Evolutionary conservation across 2,329 filamentous ascomycete species (phyloP), one percentile per base, ranked within the genome.

Genomic region (Epicoccum nigrum): DNA sequence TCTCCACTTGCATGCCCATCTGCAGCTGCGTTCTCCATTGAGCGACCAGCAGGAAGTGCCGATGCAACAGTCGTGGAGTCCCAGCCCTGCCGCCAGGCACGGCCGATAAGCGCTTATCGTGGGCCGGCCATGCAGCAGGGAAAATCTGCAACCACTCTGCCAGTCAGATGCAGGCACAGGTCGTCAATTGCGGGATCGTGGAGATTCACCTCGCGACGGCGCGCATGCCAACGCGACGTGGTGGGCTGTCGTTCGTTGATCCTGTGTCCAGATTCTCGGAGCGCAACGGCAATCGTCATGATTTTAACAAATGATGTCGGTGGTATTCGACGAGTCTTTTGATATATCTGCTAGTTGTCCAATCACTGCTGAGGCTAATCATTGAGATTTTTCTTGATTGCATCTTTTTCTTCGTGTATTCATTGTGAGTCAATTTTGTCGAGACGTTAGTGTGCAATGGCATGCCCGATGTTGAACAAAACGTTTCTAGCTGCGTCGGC

Each of bases 91-190:
- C 37, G 53, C 46, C 57, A 58, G 54, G 47, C 45, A 52, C 59
- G 56, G 56, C 43, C 51, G 62, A 60, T 61, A 65, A 60, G 54
- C 31, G 20, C 51, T 56, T 64, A 63, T 64, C 58, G 35, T 32
- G 41, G 41, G 47, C 43, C 51, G 45, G 50, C 50, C 51, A 55
- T 61, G 61, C 62, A 60, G 28, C 45, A 48, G 44, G 51, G 52
- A 60, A 61, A 62, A 59, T 51, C 55, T 59, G 19, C 45, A 37
- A 47, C 28, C 23, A 28, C 40, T 42, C 59, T 51, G 39, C 62
- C 59, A 59, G 35, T 59, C 49, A 51, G 31, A 42, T 23, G 37
- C 44, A 54, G 34, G 41, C 51, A 32, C 19, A 17, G 25, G 27
- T 35, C 44, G 34, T 28, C 34, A 31, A 23, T 15, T 39, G 43